These are phyloP conservation scores for Mycena citricolor DNA, from an alignment of 1,284 basidiomycete genomes.

Conservation along the genomic window DNA sequence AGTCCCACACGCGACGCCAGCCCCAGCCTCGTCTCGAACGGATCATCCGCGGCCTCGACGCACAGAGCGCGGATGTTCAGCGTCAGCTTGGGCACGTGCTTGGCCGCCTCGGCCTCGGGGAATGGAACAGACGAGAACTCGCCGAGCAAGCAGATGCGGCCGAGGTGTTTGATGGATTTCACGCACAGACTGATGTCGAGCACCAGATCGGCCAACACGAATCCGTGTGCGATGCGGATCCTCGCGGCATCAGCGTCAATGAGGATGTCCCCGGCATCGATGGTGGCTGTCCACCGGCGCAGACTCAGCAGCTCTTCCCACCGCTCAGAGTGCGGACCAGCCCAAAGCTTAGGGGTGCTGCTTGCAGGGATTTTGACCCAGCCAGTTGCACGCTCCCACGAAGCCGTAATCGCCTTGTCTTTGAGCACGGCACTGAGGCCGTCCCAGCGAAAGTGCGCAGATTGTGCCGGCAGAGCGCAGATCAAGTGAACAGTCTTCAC, in stretches of 20 bases:
- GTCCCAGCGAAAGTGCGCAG: conserved; percentile 48
- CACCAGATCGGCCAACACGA: conserved; percentile 72
- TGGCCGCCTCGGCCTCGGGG: conserved; percentile 72
- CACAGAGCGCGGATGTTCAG: conserved; percentile 63
- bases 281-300: conserved; percentile 55
- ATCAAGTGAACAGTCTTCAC: conserved; percentile 47
- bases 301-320: conserved; percentile 85
- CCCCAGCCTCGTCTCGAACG: conserved; percentile 80
- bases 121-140: conserved; percentile 47
- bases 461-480: conserved; percentile 48
- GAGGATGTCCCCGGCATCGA: conserved; percentile 40
- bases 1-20: conserved; percentile 79
- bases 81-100: conserved; percentile 65
- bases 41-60: conserved; percentile 87
- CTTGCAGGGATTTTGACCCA: conserved; percentile 45
- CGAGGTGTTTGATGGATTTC: conserved; percentile 71
- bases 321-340: conserved; percentile 35
- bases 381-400: conserved; percentile 39
- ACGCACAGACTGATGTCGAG: conserved; percentile 62
- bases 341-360: too few species aligned
- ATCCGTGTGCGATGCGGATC: conserved; percentile 80
- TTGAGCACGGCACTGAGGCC: conserved; percentile 33
- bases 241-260: conserved; percentile 67
- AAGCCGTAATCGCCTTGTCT: conserved; percentile 29
- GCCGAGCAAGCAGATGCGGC: conserved; percentile 46